Evolutionary conservation across 139 green algal species (phyloP).

Genomic region (Pleodorina starrii): DNA sequence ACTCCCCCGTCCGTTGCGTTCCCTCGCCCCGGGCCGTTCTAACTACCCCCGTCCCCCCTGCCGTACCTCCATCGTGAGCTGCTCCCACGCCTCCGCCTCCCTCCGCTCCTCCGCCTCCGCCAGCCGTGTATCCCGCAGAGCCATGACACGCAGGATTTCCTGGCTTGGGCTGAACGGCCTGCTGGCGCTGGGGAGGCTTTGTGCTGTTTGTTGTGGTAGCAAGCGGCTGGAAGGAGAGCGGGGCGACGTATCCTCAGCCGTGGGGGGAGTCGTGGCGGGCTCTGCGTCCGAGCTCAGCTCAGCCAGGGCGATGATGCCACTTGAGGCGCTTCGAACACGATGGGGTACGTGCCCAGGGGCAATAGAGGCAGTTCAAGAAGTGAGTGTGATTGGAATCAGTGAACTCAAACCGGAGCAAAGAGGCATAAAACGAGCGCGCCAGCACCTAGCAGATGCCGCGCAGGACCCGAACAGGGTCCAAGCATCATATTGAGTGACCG

Average conservation of each 20-base stretch:
- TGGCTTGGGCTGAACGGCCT: neutral
- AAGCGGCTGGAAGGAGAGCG: neutral
- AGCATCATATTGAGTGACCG: too few species aligned
- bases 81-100: neutral
- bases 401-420: neutral
- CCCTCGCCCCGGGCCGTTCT: too few species aligned
- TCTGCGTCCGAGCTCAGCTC: neutral
- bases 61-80: neutral
- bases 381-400: neutral
- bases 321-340: neutral
- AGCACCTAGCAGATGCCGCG: neutral
- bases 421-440: neutral
- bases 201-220: neutral
- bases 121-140: slow-evolving; percentile 18
- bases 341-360: too few species aligned
- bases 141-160: neutral
- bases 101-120: neutral
- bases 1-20: too few species aligned
- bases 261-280: neutral
- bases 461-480: neutral
- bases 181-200: neutral
- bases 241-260: neutral
- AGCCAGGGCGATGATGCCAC: neutral
- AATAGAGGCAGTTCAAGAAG: neutral
- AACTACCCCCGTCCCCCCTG: neutral